Evolutionary conservation across 176 grass and related monocot genomes (phyloP), one percentile per base, ranked within the genome.

Genomic region (Rhipidocladum racemiflorum): DNA sequence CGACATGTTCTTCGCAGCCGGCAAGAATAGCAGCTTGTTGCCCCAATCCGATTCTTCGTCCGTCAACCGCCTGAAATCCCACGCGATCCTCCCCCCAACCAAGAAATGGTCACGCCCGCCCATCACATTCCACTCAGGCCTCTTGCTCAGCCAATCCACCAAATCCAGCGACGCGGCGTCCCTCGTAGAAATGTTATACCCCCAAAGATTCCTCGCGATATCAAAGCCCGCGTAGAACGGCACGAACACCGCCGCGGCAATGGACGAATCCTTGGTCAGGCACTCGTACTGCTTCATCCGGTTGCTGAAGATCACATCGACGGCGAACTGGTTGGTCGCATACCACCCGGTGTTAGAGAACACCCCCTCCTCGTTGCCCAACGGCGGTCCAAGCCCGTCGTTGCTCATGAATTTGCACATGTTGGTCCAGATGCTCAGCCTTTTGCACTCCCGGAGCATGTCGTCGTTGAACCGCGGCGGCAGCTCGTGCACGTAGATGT

Each of bases 361-460:
- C 13, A 99, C 96, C 3, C 92, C 90, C 12, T 94, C 91, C 6
- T 82, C 70, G 57, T 99, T 90, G 65, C 83, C 85, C 15, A 95
- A 45, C 34, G 93, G 96, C 40, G 96, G 96, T 0, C 96, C 96
- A 0, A 99, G 79, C 42, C 96, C 96, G 53, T 63, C 87, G 85
- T 99, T 99, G 91, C 49, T 91, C 87, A 93, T 93, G 77, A 95
- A 99, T 83, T 90, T 91, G 85, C 96, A 99, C 96, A 99, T 99
- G 85, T 99, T 87, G 27, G 86, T 95, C 96, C 96, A 99, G 44
- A 95, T 62, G 80, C 88, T 93, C 34, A 99, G 77, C 68, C 70
- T 91, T 39, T 88, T 72, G 87, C 96, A 99, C 9, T 99, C 91
- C 55, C 85, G 86, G 34, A 95, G 77, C 96, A 99, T 99, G 83